Evolutionary conservation across 2,329 filamentous ascomycete species (phyloP).

Genomic region (Trichophaea hybrida): DNA sequence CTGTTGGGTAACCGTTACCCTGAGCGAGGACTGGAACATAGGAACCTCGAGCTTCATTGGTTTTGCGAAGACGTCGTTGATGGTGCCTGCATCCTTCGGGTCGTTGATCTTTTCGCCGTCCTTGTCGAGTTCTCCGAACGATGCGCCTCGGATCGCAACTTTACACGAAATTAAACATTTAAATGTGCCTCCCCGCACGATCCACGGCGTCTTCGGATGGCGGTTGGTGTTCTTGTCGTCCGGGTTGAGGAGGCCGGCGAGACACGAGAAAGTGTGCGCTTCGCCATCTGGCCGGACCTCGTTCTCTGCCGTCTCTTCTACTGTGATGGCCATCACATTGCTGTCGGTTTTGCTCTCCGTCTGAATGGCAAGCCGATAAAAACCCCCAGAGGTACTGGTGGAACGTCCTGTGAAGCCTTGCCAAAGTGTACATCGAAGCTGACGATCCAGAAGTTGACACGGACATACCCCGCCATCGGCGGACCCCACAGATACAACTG

Average conservation of each 20-base stretch:
- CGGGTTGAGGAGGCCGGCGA: neutral
- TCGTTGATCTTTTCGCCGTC: too few relatives aligned
- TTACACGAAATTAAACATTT: constrained; percentile 13
- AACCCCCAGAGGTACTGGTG: neutral
- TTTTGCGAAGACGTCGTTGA: constrained; percentile 19
- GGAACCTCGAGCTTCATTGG: constrained; percentile 12
- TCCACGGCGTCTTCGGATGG: constrained; percentile 4
- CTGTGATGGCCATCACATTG: neutral
- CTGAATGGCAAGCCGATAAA: constrained; percentile 11
- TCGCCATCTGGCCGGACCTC: neutral
- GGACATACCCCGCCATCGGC: constrained; percentile 27
- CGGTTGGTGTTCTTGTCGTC: neutral
- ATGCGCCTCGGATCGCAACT: constrained; percentile 10
- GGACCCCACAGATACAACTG: constrained; percentile 28
- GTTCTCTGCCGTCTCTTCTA: neutral
- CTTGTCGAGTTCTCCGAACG: neutral
- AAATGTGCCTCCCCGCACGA: constrained; percentile 16
- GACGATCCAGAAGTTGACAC: constrained; percentile 30
- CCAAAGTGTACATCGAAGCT: constrained; percentile 28
- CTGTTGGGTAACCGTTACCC: constrained; percentile 9
- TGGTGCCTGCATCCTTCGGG: constrained; percentile 7
- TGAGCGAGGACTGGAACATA: constrained; percentile 7
- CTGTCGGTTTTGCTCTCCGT: neutral
- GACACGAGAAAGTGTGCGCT: constrained; percentile 2
- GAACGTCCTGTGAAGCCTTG: neutral